Evolutionary conservation across 2,329 filamentous ascomycete species (phyloP).

Genomic region (Penicillium hesseltinei): DNA sequence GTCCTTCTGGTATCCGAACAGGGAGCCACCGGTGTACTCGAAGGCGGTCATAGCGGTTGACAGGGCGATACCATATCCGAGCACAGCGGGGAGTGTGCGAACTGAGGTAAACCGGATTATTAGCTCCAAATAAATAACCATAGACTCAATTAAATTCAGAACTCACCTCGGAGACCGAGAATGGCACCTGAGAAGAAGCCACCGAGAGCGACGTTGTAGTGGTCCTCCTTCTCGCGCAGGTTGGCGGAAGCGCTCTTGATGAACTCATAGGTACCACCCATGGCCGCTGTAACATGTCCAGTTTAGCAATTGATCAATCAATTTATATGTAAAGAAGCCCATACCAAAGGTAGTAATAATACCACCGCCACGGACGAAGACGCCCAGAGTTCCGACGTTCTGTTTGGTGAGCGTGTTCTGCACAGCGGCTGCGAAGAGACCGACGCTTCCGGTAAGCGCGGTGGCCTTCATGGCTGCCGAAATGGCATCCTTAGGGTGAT

Average conservation of each 20-base stretch:
- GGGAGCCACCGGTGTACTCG: slow-evolving; percentile 64
- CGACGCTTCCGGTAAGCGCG: slow-evolving; percentile 63
- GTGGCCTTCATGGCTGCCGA: slow-evolving; percentile 63
- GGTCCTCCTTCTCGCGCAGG: slow-evolving; percentile 79
- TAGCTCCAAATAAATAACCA: slow-evolving; percentile 10
- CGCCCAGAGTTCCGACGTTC: slow-evolving; percentile 76
- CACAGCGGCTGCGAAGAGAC: slow-evolving; percentile 71
- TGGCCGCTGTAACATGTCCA: slow-evolving; percentile 54
- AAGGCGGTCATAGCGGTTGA: slow-evolving; percentile 62
- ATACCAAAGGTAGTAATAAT: slow-evolving; percentile 68
- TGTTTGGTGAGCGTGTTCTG: slow-evolving; percentile 82
- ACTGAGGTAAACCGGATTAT: slow-evolving; percentile 39
- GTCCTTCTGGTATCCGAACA: slow-evolving; percentile 56
- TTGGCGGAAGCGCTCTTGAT: slow-evolving; percentile 74
- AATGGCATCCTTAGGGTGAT: slow-evolving; percentile 74
- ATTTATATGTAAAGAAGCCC: slow-evolving; percentile 23
- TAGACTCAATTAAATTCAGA: neutral
- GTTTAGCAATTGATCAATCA: slow-evolving; percentile 12
- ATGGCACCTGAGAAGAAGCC: slow-evolving; percentile 74
- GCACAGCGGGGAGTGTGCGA: slow-evolving; percentile 65
- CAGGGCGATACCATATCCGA: slow-evolving; percentile 65
- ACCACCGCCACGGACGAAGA: slow-evolving; percentile 75
- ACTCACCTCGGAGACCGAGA: slow-evolving; percentile 68
- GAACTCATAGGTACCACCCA: slow-evolving; percentile 76
- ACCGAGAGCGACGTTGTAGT: slow-evolving; percentile 69